phyloP scores from a whole-genome alignment of 2,329 filamentous ascomycete species.

The Colletotrichum paranaense region DNA sequence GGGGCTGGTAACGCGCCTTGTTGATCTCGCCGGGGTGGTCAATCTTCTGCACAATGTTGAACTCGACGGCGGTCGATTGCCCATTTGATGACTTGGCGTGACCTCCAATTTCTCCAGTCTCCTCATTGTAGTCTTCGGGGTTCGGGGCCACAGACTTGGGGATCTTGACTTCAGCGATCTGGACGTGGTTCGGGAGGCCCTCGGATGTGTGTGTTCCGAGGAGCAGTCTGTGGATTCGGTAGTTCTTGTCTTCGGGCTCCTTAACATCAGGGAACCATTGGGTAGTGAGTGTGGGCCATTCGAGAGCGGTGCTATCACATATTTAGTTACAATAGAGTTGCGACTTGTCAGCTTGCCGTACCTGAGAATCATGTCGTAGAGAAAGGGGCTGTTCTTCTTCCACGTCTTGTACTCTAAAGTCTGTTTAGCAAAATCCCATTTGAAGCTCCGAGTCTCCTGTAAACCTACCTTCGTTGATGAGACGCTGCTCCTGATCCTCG shows the following conservation, averaged over 20 bases:
- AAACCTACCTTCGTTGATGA: slow-evolving; percentile 86
- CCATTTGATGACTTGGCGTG: slow-evolving; percentile 75
- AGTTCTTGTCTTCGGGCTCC: slow-evolving; percentile 86
- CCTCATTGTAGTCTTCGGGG: slow-evolving; percentile 88
- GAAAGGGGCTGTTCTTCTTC: slow-evolving; percentile 99
- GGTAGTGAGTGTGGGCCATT: slow-evolving; percentile 96
- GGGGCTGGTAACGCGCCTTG: slow-evolving; percentile 97
- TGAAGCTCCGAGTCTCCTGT: not conserved
- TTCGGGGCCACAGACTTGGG: slow-evolving; percentile 82
- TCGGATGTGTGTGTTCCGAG: slow-evolving; percentile 95
- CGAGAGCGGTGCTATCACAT: slow-evolving; percentile 79
- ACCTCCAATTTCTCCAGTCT: slow-evolving; percentile 92
- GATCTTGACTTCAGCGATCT: slow-evolving; percentile 94
- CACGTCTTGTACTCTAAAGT: slow-evolving; percentile 94
- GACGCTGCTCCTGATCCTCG: slow-evolving; percentile 80
- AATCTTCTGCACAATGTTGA: slow-evolving; percentile 94
- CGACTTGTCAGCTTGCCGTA: slow-evolving; percentile 44
- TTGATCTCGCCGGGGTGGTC: slow-evolving; percentile 97
- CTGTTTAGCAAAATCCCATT: not conserved
- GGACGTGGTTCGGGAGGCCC: slow-evolving; percentile 87
- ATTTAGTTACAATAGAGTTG: slow-evolving; percentile 7
- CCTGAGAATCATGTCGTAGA: slow-evolving; percentile 97
- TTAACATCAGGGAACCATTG: slow-evolving; percentile 99
- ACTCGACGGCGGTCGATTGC: slow-evolving; percentile 81
- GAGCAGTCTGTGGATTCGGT: slow-evolving; percentile 87